These are phyloP conservation scores for Neofusicoccum ribis DNA, from an alignment of 2,329 filamentous ascomycete genomes.

Conservation along the genomic window DNA sequence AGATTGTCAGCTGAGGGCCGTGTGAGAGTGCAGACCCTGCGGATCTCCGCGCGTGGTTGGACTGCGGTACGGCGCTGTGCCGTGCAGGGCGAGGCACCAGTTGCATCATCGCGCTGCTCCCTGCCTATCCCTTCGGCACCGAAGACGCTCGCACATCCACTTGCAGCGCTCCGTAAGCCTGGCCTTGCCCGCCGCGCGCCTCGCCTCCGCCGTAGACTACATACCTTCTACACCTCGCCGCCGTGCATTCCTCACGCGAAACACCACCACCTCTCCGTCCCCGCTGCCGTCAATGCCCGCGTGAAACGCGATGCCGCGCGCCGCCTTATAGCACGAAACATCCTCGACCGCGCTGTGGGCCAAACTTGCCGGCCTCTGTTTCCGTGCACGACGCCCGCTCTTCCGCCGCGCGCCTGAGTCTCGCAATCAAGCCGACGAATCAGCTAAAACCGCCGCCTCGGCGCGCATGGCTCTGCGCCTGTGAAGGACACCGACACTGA, in stretches of 20 bases:
- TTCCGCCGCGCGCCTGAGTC: not conserved
- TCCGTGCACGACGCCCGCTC: not conserved
- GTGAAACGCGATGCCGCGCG: slow-evolving; percentile 9
- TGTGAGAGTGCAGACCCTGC: slow-evolving; percentile 12
- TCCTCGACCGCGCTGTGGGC: not conserved
- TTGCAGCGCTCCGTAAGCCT: not conserved
- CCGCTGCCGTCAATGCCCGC: slow-evolving; percentile 1
- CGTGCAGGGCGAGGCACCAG: not conserved
- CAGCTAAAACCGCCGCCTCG: not conserved
- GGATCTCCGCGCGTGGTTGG: slow-evolving; percentile 1
- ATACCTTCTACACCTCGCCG: not conserved
- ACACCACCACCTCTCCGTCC: not conserved
- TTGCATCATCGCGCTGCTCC: slow-evolving; percentile 11
- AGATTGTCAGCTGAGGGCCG: slow-evolving; percentile 16
- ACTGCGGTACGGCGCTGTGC: not conserved
- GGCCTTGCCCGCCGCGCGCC: not conserved
- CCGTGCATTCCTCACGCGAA: not conserved
- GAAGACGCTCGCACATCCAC: slow-evolving; percentile 11
- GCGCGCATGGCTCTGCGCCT: slow-evolving; percentile 6
- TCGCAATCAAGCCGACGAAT: not conserved
- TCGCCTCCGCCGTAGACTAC: slow-evolving; percentile 3
- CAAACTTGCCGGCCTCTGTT: not conserved
- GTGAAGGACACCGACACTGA: slow-evolving; percentile 7
- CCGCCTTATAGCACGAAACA: slow-evolving; percentile 8
- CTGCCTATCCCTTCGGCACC: slow-evolving; percentile 2